Percentiles rank a stretch among this genome's conserved stretches.
phyloP scores from a whole-genome alignment of 2,329 filamentous ascomycete species.

The Sporothrix pallida region DNA sequence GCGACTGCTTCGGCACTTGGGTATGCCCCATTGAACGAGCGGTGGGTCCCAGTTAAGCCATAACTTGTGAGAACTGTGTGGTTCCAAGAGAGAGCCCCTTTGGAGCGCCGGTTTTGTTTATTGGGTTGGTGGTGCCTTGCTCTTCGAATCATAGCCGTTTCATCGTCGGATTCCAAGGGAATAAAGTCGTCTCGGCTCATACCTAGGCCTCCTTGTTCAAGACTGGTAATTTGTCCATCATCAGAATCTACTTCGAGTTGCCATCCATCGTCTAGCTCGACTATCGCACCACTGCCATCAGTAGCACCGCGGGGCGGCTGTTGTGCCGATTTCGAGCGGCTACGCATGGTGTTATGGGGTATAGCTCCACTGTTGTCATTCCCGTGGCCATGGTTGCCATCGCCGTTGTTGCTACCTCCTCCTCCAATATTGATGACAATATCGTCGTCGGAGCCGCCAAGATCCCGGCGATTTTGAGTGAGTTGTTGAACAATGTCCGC shows the following conservation, averaged over 20 bases:
- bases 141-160: slow-evolving; percentile 32
- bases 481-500: slow-evolving; percentile 40
- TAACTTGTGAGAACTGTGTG: not conserved
- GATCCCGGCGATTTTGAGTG: slow-evolving; percentile 47
- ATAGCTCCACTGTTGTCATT: slow-evolving; percentile 40
- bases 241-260: slow-evolving; percentile 59
- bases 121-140: not conserved
- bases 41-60: not conserved
- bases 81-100: not conserved
- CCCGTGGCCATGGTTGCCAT: not conserved
- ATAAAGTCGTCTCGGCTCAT: slow-evolving; percentile 64
- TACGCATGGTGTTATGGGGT: not conserved
- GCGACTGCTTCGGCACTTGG: slow-evolving; percentile 51
- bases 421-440: slow-evolving; percentile 40
- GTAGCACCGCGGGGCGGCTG: slow-evolving; percentile 48
- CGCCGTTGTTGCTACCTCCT: slow-evolving; percentile 4
- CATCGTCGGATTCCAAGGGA: slow-evolving; percentile 55
- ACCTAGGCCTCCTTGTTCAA: slow-evolving; percentile 69
- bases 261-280: slow-evolving; percentile 18
- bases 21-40: slow-evolving; percentile 43
- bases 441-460: slow-evolving; percentile 54
- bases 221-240: slow-evolving; percentile 66
- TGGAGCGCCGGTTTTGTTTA: slow-evolving; percentile 16
- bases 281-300: not conserved
- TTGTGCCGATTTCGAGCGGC: not conserved